Percentiles rank a stretch among this genome's conserved stretches.
These are phyloP conservation scores for Camelina neglecta DNA, from an alignment of 345 rosid genomes.

Conservation along the genomic window DNA sequence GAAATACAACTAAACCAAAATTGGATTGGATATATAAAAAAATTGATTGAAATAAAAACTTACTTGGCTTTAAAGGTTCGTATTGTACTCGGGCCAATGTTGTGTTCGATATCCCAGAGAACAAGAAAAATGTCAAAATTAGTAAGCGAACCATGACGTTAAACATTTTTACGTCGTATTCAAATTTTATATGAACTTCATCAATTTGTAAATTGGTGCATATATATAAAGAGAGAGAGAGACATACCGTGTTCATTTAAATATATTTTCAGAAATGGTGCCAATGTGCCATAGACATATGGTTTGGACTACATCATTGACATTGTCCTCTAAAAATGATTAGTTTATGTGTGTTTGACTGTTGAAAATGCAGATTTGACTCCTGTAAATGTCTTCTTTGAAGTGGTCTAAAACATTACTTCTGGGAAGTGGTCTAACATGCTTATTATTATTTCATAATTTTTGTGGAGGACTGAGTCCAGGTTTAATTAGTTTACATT, in stretches of 20 bases:
- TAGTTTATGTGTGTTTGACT: too few relatives aligned
- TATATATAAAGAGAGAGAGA: not conserved
- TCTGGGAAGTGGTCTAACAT: not conserved
- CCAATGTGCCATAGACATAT: too few relatives aligned
- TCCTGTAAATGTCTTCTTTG: not conserved
- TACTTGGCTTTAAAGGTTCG: not conserved
- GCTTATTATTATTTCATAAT: too few relatives aligned
- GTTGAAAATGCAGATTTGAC: not conserved
- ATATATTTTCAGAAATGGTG: too few relatives aligned
- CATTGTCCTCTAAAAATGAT: too few relatives aligned
- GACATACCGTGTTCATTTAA: too few relatives aligned
- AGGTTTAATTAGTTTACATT: too few relatives aligned
- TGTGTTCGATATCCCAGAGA: not conserved
- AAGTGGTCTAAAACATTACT: too few relatives aligned
- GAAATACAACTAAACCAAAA: too few relatives aligned
- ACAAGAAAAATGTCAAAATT: slow-evolving; percentile 8
- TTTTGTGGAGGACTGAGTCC: not conserved
- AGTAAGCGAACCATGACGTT: not conserved
- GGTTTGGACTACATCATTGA: too few relatives aligned
- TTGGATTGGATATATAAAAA: too few relatives aligned
- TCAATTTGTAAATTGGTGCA: not conserved
- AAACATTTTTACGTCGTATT: not conserved
- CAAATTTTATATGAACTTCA: not conserved
- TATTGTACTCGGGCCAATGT: slow-evolving; percentile 7
- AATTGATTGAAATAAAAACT: not conserved